Percentiles rank a stretch among this genome's conserved stretches.
Evolutionary conservation across 2,329 filamentous ascomycete genomes (phyloP).

Genomic region (Leptoxyphium fumago): DNA sequence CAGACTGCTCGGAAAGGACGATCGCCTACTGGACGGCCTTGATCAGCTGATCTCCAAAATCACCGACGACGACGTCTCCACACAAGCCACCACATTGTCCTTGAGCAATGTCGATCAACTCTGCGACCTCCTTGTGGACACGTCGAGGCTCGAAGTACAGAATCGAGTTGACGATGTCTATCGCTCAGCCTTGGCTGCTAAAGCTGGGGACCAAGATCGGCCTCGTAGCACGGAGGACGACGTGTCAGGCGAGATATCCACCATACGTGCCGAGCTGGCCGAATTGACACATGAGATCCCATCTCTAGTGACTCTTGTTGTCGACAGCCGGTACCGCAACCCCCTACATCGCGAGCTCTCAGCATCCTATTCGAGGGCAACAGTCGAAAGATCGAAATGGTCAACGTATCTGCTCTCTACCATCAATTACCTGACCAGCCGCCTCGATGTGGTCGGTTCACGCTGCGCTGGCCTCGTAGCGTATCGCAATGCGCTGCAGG

Average conservation of each 20-base stretch:
- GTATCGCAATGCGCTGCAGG: constrained; percentile 10
- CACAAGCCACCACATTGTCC: neutral
- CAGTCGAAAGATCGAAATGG: constrained; percentile 25
- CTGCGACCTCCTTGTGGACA: neutral
- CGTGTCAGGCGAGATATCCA: neutral
- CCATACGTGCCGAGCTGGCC: neutral
- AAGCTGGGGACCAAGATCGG: neutral
- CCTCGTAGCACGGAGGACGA: neutral
- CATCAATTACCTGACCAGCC: constrained; percentile 26
- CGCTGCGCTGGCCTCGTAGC: constrained; percentile 15
- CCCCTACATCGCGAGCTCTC: neutral
- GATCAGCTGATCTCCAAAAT: constrained; percentile 48
- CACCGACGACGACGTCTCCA: neutral
- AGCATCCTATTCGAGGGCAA: constrained; percentile 18
- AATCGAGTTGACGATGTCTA: neutral
- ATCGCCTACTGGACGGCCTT: constrained; percentile 48
- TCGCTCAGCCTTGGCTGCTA: neutral
- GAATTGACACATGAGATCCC: neutral
- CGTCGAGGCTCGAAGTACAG: neutral
- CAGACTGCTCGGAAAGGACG: constrained; percentile 37
- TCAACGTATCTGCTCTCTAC: constrained; percentile 28
- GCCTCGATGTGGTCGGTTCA: constrained; percentile 15
- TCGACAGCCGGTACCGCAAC: neutral
- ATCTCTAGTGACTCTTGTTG: neutral
- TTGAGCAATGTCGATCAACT: neutral